phyloP scores from a whole-genome alignment of 306 rosid species.

The Cyclanthera cordifolia region DNA sequence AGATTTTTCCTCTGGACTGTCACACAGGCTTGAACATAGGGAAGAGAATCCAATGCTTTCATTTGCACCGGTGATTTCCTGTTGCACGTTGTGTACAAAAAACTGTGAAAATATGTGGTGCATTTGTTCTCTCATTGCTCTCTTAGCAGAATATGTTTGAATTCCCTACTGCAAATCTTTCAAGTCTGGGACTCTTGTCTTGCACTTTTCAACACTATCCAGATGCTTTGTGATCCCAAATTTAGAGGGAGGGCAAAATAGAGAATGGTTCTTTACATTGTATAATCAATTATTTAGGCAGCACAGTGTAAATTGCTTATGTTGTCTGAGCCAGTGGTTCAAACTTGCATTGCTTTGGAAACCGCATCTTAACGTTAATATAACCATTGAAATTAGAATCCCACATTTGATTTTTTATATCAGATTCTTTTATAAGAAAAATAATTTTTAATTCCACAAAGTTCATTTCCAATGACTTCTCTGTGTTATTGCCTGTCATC shows the following conservation, averaged over 20 bases:
- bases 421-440: background rate
- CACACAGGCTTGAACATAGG: background rate
- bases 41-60: background rate
- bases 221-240: background rate
- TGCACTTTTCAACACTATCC: background rate
- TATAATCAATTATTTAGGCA: background rate
- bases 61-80: background rate
- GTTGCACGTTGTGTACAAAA: background rate
- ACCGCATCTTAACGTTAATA: background rate
- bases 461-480: background rate
- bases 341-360: background rate
- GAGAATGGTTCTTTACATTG: background rate
- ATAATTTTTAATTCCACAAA: background rate
- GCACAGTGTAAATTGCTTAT: background rate
- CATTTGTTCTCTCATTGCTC: background rate
- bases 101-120: background rate
- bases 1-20: background rate
- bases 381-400: background rate
- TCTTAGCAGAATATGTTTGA: background rate
- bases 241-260: background rate
- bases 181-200: background rate
- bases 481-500: background rate
- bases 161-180: background rate
- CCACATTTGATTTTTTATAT: background rate
- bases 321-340: background rate